Percentiles rank a stretch among this genome's conserved stretches.
These are phyloP conservation scores for Malassezia slooffiae DNA, from an alignment of 1,284 basidiomycete species.

Conservation along the genomic window DNA sequence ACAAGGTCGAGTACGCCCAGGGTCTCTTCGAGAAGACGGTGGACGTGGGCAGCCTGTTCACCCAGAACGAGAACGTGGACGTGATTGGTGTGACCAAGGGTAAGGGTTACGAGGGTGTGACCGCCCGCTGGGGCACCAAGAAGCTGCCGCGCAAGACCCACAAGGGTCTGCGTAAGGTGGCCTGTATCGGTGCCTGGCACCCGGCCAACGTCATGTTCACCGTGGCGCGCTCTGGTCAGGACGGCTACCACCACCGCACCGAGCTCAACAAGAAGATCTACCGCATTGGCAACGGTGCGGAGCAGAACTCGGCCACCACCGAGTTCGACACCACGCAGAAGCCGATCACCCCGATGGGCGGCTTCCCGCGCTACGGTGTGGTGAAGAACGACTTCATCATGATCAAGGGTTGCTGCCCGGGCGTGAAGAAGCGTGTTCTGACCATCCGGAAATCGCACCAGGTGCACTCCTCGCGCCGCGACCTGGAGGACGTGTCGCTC, in stretches of 20 bases:
- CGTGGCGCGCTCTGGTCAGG: constrained; percentile 96
- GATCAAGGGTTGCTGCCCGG: constrained; percentile 64
- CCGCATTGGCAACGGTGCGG: constrained; percentile 73
- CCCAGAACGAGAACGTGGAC: constrained; percentile 94
- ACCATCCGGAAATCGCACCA: constrained; percentile 52
- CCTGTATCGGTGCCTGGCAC: constrained; percentile 99
- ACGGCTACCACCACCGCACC: constrained; percentile 98
- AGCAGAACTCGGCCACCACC: constrained; percentile 78
- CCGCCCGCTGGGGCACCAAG: constrained; percentile 98
- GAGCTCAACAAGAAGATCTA: constrained; percentile 85
- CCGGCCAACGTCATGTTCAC: constrained; percentile 99
- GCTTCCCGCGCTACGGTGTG: constrained; percentile 97
- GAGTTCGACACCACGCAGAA: constrained; percentile 55
- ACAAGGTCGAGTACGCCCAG: constrained; percentile 96
- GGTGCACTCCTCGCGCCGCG: constrained; percentile 43
- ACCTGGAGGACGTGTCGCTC: constrained; percentile 88
- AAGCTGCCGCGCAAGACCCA: constrained; percentile 97
- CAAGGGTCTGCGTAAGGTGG: constrained; percentile 91
- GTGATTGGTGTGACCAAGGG: constrained; percentile 98
- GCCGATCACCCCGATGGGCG: constrained; percentile 93
- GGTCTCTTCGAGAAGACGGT: constrained; percentile 95
- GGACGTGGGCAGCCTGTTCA: constrained; percentile 74
- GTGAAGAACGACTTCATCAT: constrained; percentile 97
- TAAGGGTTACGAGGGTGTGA: constrained; percentile 99
- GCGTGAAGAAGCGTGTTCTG: constrained; percentile 94